Percentiles rank a stretch among this genome's conserved stretches.
Evolutionary conservation across 139 green algal species (phyloP).

Genomic region (Coelastrella sp.): DNA sequence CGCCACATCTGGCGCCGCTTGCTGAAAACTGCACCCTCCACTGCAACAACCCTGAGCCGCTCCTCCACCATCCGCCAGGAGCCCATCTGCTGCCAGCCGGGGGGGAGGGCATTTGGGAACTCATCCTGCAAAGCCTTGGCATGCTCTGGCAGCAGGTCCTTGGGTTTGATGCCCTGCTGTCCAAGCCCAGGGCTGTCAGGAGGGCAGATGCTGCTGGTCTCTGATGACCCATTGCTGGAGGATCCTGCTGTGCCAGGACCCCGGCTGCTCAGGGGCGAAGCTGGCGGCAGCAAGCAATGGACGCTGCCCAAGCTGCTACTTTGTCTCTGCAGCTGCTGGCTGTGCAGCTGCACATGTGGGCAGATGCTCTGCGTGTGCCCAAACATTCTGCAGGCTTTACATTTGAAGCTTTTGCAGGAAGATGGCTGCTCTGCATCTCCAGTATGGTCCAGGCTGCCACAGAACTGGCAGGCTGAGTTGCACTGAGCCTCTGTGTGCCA

Average conservation of each 20-base stretch:
- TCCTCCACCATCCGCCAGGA: conserved; percentile 45
- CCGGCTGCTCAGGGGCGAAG: conserved; percentile 24
- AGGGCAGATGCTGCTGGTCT: not conserved
- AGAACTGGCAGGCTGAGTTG: conserved; percentile 27
- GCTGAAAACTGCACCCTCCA: conserved; percentile 44
- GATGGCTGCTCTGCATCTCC: conserved; percentile 40
- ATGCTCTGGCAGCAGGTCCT: conserved; percentile 43
- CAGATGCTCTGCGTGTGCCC: conserved; percentile 30
- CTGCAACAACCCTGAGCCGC: conserved; percentile 29
- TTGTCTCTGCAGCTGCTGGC: conserved; percentile 14
- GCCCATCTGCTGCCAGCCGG: conserved; percentile 40
- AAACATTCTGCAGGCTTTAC: conserved; percentile 48
- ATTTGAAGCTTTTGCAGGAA: conserved; percentile 40
- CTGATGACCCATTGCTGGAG: not conserved
- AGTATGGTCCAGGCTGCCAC: conserved; percentile 26
- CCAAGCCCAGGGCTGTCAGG: conserved; percentile 36
- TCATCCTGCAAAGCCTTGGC: conserved; percentile 35
- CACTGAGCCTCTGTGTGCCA: conserved; percentile 42
- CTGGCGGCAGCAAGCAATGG: conserved; percentile 7
- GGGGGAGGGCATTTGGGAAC: conserved; percentile 40
- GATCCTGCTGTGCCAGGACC: not conserved
- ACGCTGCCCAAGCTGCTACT: not conserved
- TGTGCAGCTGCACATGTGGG: conserved; percentile 37
- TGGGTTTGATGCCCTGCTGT: conserved; percentile 32
- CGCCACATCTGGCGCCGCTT: conserved; percentile 45